These are phyloP conservation scores for Elsinoe fawcettii DNA, from an alignment of 2,329 filamentous ascomycete genomes.

Conservation along the genomic window DNA sequence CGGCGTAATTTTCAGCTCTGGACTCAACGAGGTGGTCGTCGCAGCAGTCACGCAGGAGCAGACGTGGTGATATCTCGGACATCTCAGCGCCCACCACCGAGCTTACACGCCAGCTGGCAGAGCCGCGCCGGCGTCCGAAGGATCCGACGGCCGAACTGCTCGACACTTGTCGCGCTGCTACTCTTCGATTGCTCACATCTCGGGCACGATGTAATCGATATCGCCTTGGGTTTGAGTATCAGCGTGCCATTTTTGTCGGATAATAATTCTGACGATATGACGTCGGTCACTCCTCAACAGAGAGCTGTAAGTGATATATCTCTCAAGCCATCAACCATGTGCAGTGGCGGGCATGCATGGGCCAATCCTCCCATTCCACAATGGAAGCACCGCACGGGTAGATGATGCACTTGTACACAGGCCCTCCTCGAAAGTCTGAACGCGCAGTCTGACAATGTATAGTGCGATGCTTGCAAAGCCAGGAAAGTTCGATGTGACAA, in stretches of 20 bases:
- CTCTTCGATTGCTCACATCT: background rate
- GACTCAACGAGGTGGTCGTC: background rate
- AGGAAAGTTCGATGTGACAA: conserved; percentile 17
- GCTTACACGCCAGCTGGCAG: background rate
- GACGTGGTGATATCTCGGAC: background rate
- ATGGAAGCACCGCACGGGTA: no score
- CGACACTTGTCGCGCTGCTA: background rate
- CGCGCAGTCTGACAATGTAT: no score
- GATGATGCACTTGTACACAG: no score
- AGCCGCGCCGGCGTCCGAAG: background rate
- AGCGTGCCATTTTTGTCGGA: background rate
- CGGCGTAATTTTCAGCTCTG: background rate
- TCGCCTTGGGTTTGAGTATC: background rate
- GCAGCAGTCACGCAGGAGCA: background rate
- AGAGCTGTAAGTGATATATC: background rate
- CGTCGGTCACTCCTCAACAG: background rate
- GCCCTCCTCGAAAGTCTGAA: no score
- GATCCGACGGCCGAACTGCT: background rate
- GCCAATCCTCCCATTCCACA: background rate
- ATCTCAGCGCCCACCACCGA: background rate
- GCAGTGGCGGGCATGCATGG: background rate
- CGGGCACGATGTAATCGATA: background rate
- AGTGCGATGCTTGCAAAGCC: conserved; percentile 3
- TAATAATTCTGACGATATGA: background rate
- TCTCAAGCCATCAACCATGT: background rate